A percentile compares a stretch with the other conserved stretches of the same genome.
These are phyloP conservation scores for Dactylellina drechsleri DNA, from an alignment of 2,329 filamentous ascomycete species.

Conservation along the genomic window DNA sequence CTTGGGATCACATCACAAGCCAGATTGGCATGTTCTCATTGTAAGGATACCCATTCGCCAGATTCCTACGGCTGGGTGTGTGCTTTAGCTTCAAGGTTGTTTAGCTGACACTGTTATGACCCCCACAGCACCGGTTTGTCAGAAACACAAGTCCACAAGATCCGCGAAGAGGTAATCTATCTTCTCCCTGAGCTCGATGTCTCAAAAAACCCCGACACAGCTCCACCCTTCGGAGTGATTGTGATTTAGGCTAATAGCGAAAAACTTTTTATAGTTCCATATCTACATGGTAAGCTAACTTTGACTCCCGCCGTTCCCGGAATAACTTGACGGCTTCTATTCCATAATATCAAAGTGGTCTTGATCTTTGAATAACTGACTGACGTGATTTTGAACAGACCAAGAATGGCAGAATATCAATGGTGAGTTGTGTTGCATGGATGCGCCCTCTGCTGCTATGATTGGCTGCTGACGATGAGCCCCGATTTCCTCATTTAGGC, in stretches of 20 bases:
- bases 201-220: constrained; percentile 17
- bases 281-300: constrained; percentile 75
- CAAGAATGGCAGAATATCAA: constrained; percentile 87
- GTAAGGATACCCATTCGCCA: constrained; percentile 35
- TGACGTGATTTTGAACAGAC: constrained; percentile 64
- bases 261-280: constrained; percentile 71
- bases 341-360: neutral
- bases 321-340: constrained; percentile 2
- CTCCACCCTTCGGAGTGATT: constrained; percentile 31
- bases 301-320: constrained; percentile 11
- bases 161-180: constrained; percentile 79
- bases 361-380: constrained; percentile 26
- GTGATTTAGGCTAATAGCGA: constrained; percentile 38
- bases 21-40: constrained; percentile 99
- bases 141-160: constrained; percentile 86
- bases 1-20: constrained; percentile 98
- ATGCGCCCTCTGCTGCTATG: constrained; percentile 28
- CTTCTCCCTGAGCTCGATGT: constrained; percentile 30
- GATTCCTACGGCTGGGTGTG: neutral
- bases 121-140: constrained; percentile 79
- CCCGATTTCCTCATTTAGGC: constrained; percentile 50
- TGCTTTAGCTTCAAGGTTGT: neutral
- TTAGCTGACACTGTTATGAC: constrained; percentile 8
- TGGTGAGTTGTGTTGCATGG: constrained; percentile 74
- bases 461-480: constrained; percentile 45